Base-by-base conservation (phyloP, 2,329 filamentous ascomycete genomes). In the Fusarium subglutinans region DNA sequence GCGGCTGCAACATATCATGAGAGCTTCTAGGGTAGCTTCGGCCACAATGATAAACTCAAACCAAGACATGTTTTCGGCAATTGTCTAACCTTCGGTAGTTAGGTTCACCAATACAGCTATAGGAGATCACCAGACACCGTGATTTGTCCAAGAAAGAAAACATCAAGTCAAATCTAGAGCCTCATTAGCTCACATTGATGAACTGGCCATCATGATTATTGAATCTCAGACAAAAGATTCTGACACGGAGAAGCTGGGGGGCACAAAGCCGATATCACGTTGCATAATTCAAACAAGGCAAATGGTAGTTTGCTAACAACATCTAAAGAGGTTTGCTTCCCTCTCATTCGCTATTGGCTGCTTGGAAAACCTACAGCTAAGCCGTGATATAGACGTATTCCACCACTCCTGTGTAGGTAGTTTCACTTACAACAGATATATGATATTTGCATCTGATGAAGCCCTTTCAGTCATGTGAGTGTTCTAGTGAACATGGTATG, bases 1-100 rank as follows among this genome's bases (percentile, higher is more conserved):
- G 18, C 11, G 28, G 37, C 26, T 24, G 14, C 13, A 40, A 44
- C 26, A 24, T 38, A 33, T 69, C 56, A 69, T 69, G 33, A 51
- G 65, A 63, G 33, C 56, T 50, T 69, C 11, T 53, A 40, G 43
- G 57, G 61, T 55, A 50, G 26, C 43, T 63, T 47, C 54, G 35
- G 24, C 40, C 41, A 12, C 20, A 18, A 47, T 14, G 18, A 26
- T 28, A 24, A 26, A 59, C 43, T 59, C 30, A 37, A 58, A n/a
- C 24, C 24, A 20, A 51, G 24, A 51, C 3, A 13, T 24, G 30
- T 30, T 28, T 54, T 37, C 51, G 51, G 35, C 37, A 41, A 30
- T 41, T 41, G 8, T 54, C 20, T 28, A 3, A 4, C 24, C 11
- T 41, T 55, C 20, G 51, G 51, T 55, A 38, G 24, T 51, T 58